These are phyloP conservation scores for Parmelia sp. DNA, from an alignment of 495 filamentous ascomycete genomes.

Conservation along the genomic window DNA sequence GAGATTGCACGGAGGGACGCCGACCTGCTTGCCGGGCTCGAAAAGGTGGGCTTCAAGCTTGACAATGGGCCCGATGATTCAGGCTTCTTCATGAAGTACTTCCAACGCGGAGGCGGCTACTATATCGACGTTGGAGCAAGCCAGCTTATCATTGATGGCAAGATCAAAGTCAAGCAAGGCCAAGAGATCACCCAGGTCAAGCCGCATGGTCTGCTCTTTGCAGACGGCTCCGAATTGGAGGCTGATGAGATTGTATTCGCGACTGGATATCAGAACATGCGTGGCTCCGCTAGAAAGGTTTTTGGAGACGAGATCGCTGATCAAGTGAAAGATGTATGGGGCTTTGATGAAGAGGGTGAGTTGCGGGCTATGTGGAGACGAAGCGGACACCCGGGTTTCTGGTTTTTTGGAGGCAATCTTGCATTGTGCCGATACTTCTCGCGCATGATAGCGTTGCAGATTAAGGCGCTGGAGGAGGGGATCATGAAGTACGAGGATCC, in stretches of 20 bases:
- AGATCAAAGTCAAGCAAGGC: conserved; percentile 70
- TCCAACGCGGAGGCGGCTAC: conserved; percentile 70
- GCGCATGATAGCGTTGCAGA: conserved; percentile 66
- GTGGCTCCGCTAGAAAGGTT: conserved; percentile 46
- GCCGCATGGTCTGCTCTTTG: conserved; percentile 54
- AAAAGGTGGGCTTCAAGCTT: conserved; percentile 41
- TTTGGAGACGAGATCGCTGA: conserved; percentile 68
- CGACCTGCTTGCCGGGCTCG: conserved; percentile 49
- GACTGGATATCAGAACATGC: conserved; percentile 80
- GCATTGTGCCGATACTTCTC: conserved; percentile 69
- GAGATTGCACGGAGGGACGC: conserved; percentile 41
- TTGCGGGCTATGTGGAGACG: conserved; percentile 62
- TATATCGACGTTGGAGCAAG: conserved; percentile 69
- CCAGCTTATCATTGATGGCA: conserved; percentile 66
- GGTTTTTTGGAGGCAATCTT: conserved; percentile 80
- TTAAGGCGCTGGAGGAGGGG: conserved; percentile 59
- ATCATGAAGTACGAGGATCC: conserved; percentile 27
- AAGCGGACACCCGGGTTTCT: conserved; percentile 69
- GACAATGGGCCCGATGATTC: conserved; percentile 59
- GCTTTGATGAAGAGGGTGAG: conserved; percentile 71
- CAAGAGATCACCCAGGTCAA: conserved; percentile 57
- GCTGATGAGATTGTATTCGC: conserved; percentile 80
- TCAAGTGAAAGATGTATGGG: conserved; percentile 66
- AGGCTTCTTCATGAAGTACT: conserved; percentile 69
- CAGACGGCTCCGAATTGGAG: conserved; percentile 58